Conservation (phyloP, 768 basidiomycete species). For the Lactifluus echinatus region DNA sequence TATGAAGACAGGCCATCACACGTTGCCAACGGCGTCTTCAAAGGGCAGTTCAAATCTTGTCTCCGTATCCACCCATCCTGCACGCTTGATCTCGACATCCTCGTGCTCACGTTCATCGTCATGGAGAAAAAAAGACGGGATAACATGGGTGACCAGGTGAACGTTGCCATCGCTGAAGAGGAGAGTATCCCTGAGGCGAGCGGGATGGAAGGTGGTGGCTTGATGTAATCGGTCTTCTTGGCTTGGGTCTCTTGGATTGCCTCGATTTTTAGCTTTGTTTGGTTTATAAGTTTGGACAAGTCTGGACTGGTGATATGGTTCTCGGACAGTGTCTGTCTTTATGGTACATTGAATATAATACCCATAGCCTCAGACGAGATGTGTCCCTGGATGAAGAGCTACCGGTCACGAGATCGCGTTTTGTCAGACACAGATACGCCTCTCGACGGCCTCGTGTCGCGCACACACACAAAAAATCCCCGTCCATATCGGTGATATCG, state of each 20-base stretch:
- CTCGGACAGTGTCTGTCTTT: no score
- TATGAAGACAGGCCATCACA: conserved; percentile 20
- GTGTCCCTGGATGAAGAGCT: background rate
- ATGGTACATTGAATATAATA: background rate
- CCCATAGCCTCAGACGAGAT: background rate
- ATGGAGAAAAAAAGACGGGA: conserved; percentile 48
- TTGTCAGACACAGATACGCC: background rate
- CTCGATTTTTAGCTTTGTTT: background rate
- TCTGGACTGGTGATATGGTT: background rate
- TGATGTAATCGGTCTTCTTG: conserved; percentile 1
- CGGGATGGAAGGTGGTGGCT: conserved; percentile 23
- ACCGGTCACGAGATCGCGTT: conserved; percentile 1
- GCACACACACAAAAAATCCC: background rate
- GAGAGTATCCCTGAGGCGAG: conserved; percentile 21
- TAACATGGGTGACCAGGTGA: conserved; percentile 21
- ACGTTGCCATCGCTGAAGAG: conserved; percentile 18
- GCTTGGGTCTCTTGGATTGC: background rate
- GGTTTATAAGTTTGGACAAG: background rate
- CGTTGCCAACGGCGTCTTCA: conserved; percentile 39
- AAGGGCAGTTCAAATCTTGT: conserved; percentile 38
- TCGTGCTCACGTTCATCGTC: conserved; percentile 46
- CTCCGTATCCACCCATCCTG: conserved; percentile 38
- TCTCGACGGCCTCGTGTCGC: background rate
- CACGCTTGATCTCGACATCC: conserved; percentile 41
- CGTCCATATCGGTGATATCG: background rate